Base-by-base conservation (phyloP, 805 yeast species). In the Schwanniomyces vanrijiae region DNA sequence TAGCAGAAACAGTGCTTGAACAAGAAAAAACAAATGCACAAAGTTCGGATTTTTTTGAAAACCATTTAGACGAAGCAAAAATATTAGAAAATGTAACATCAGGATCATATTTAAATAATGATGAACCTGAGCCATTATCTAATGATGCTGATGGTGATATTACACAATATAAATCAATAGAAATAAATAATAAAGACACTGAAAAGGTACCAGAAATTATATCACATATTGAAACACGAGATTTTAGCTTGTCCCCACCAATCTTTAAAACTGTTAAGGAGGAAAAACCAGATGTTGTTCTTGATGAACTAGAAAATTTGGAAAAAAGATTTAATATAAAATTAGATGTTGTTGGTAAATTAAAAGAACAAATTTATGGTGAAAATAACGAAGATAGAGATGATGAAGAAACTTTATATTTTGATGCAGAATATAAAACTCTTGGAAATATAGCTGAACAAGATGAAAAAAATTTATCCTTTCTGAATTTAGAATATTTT, bases 141-240 rank as follows among this genome's bases (percentile, higher is more conserved):
- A 45, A 40, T 28, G 47, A 40, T 28, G 44, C 40, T 14, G 49
- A 42, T 20, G 49, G 40, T 20, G 49, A 44, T 7, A 40, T 44
- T 14, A 46, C 43, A 24, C 43, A 41, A 33, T 18, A 16, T 13
- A 37, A 44, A 19, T 21, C 8, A 10, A 40, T 40, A 76, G 76
- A 80, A 34, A 75, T 91, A 4, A 88, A 68, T 41, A 71, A 62
- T 31, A 90, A 86, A 0, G 69, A 76, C n/a, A n/a, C n/a, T 51
- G 73, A 75, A 28, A 5, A 28, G 14, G 16, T 11, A 5, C 13
- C 14, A 6, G 33, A 28, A 3, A 28, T 5, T 5, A n/a, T 28
- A 10, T 4, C 4, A 13, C 7, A 28, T 28, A 28, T 6, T 13
- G 13, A 28, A 13, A 3, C 5, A 13, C 3, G 4, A 14, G 35